These are phyloP conservation scores for Aspergillus fijiensis DNA, from an alignment of 2,329 filamentous ascomycete genomes.

Conservation along the genomic window DNA sequence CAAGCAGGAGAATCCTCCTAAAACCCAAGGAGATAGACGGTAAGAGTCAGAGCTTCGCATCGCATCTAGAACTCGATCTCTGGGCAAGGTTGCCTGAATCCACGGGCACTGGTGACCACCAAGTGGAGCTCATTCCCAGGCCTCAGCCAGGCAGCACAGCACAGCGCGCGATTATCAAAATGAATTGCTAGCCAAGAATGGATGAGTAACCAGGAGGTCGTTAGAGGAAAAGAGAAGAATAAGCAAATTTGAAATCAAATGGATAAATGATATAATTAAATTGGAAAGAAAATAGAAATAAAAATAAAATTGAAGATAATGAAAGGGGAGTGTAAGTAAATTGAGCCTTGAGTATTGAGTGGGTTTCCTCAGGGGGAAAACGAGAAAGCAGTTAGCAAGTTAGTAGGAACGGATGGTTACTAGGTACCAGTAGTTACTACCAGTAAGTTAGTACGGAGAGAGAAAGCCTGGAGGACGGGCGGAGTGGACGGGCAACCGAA, in stretches of 20 bases:
- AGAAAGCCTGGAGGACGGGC: background rate
- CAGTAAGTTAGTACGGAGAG: no score
- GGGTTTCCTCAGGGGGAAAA: background rate
- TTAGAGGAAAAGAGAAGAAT: background rate
- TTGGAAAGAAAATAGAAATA: background rate
- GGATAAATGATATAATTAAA: no score
- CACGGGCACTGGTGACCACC: background rate
- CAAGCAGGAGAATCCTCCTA: background rate
- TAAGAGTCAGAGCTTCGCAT: conserved; percentile 2
- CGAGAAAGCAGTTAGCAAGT: background rate
- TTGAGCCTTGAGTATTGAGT: background rate
- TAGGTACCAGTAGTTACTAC: no score
- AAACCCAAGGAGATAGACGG: conserved; percentile 2
- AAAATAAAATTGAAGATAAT: background rate
- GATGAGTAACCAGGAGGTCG: background rate
- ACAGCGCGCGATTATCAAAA: background rate
- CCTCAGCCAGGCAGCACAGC: conserved; percentile 8
- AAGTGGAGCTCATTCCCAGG: conserved; percentile 5
- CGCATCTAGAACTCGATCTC: conserved; percentile 4
- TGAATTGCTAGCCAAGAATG: background rate
- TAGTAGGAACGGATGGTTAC: background rate
- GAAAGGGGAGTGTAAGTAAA: background rate
- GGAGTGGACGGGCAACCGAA: conserved; percentile 8
- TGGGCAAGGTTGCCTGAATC: conserved; percentile 6
- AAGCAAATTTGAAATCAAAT: no score